Percentiles rank a stretch among this genome's conserved stretches.
phyloP scores from a whole-genome alignment of 2,329 filamentous ascomycete species.

The Fusarium piperis region DNA sequence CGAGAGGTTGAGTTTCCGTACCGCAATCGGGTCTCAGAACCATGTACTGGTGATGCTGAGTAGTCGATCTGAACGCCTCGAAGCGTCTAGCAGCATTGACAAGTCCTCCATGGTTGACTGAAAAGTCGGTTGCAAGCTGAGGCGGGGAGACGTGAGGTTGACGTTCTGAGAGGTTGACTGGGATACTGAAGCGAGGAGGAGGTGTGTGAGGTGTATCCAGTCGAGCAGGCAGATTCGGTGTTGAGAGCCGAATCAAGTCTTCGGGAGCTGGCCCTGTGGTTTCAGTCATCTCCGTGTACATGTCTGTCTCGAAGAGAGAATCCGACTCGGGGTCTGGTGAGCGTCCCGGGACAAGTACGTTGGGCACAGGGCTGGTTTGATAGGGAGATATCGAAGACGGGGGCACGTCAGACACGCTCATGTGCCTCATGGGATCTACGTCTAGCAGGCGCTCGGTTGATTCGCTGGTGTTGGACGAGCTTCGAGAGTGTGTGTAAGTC shows the following conservation, averaged over 20 bases:
- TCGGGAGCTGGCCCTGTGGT: conserved; percentile 11
- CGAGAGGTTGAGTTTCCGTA: conserved; percentile 23
- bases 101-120: conserved; percentile 37
- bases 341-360: conserved; percentile 9
- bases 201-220: conserved; percentile 39
- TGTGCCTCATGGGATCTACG: conserved; percentile 25
- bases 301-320: conserved; percentile 28
- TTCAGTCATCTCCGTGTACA: conserved; percentile 23
- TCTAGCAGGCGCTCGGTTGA: conserved; percentile 34
- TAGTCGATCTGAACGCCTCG: conserved; percentile 35
- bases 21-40: conserved; percentile 31
- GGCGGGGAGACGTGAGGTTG: neutral
- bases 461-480: conserved; percentile 32
- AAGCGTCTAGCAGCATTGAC: conserved; percentile 37
- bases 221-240: conserved; percentile 38
- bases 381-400: conserved; percentile 28
- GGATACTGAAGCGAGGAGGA: conserved; percentile 14
- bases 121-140: conserved; percentile 8
- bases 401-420: conserved; percentile 32
- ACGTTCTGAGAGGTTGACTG: conserved; percentile 14
- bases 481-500: conserved; percentile 38
- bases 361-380: conserved; percentile 12
- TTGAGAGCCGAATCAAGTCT: conserved; percentile 40
- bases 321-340: conserved; percentile 22
- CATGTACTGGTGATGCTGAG: conserved; percentile 35